These are phyloP conservation scores for Neofusicoccum umdonicola DNA, from an alignment of 2,329 filamentous ascomycete species.

Conservation along the genomic window DNA sequence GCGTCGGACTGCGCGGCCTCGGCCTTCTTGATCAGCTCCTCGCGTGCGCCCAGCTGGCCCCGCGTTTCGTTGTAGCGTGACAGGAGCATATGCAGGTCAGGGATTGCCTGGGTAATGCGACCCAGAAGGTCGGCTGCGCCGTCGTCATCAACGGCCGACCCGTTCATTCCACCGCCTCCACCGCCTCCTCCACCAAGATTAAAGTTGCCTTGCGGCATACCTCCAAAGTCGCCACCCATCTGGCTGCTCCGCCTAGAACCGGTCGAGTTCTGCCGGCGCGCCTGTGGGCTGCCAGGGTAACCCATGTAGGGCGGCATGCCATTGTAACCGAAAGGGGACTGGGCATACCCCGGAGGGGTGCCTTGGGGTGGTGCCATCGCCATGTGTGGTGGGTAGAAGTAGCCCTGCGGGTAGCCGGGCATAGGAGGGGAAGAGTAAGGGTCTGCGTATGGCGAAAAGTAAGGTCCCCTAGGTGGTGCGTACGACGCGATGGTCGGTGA, in stretches of 20 bases:
- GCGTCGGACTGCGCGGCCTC: slow-evolving; percentile 51
- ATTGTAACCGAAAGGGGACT: slow-evolving; percentile 31
- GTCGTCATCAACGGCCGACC: slow-evolving; percentile 33
- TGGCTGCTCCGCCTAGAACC: slow-evolving; percentile 27
- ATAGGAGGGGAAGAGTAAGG: slow-evolving; percentile 63
- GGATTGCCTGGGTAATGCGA: slow-evolving; percentile 38
- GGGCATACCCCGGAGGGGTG: slow-evolving; percentile 37
- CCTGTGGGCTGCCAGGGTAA: slow-evolving; percentile 31
- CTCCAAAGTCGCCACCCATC: not conserved
- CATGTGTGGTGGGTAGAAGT: slow-evolving; percentile 30
- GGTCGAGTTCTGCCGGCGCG: slow-evolving; percentile 37
- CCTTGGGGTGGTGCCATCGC: slow-evolving; percentile 34
- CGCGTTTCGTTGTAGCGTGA: slow-evolving; percentile 52
- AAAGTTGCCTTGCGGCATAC: not conserved
- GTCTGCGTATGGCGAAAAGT: slow-evolving; percentile 30
- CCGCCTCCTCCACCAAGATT: not conserved
- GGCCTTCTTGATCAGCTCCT: slow-evolving; percentile 50
- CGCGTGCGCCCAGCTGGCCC: slow-evolving; percentile 48
- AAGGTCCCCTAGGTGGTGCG: slow-evolving; percentile 18
- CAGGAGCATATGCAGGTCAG: slow-evolving; percentile 38
- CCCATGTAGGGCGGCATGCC: slow-evolving; percentile 32
- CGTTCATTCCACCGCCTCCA: slow-evolving; percentile 3
- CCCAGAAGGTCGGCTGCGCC: slow-evolving; percentile 37
- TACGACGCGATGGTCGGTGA: slow-evolving; percentile 4
- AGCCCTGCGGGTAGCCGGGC: slow-evolving; percentile 44